Base-by-base conservation (phyloP, 164 flowering plant genomes). In the Tetracentron sinense region DNA sequence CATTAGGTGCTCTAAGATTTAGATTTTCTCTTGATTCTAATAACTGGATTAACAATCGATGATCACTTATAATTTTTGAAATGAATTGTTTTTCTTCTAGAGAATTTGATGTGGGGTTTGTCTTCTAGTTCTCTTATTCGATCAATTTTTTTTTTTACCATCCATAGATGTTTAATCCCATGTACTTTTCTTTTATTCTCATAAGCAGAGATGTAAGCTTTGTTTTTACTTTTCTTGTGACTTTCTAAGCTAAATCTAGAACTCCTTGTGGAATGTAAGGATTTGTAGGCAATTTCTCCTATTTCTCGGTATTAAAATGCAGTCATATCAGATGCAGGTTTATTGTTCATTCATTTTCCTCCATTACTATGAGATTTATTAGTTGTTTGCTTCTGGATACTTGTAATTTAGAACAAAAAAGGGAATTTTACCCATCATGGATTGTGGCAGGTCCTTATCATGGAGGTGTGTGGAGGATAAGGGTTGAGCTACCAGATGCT, bases 401-500 rank as follows among this genome's bases (percentile, higher is more conserved):
- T 31, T 23, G 51, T 51, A 11, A 22, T 54, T 17, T 21, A 28
- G 21, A 59, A 21, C 54, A 47, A n/a, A 11, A 10, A 5, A 26
- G 16, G 27, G 35, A 12, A 23, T 38, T 31, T 11, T 7, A 17
- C 47, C 59, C 61, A 27, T n/a, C n/a, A 53, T 96, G 85, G 76
- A n/a, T n/a, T n/a, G n/a, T n/a, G n/a, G n/a, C n/a, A n/a, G n/a
- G n/a, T n/a, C n/a, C n/a, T n/a, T n/a, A n/a, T n/a, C n/a, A n/a
- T n/a, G n/a, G n/a, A n/a, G n/a, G n/a, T n/a, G n/a, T n/a, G n/a
- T n/a, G n/a, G n/a, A n/a, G n/a, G n/a, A n/a, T n/a, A n/a, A n/a
- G n/a, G n/a, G n/a, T n/a, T n/a, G n/a, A n/a, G n/a, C 78, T 92
- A 1, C 98, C 97, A 25, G 97, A 90, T 87, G 98, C 96, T 74